Evolutionary conservation across 179 eudicot genomes (phyloP), one percentile per base, ranked within the genome.

Genomic region (Gypsophila paniculata): DNA sequence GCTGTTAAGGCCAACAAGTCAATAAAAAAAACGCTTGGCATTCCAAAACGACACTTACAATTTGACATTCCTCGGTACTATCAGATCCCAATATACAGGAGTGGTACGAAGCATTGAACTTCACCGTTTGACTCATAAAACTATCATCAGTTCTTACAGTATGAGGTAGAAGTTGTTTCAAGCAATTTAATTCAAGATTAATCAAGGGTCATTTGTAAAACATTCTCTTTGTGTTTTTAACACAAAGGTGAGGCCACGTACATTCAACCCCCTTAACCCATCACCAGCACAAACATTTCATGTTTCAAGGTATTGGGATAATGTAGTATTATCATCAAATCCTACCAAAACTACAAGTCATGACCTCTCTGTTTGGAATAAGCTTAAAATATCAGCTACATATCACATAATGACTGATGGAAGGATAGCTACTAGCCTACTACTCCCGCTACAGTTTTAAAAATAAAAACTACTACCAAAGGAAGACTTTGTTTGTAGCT

Each of bases 1-100:
- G 74, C 88, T 85, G 84, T 61, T 53, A 74, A 48, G 53, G 58
- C 65, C 71, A 60, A 75, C 21, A 51, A 69, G 51, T 76, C 8
- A 42, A 52, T 61, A 7, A 72, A 66, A 25, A 69, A 21, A 63
- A 25, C 36, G 48, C 73, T 9, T 21, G 65, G 68, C 18, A 5
- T 18, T 44, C 42, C 29, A 72, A 69, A 66, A 59, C 38, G 8
- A 36, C 26, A 67, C 25, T 34, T 32, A 42, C 21, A 25, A 42
- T 21, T 0, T 42, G 19, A 6, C 14, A 32, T 38, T 34, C 5
- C 57, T 23, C 32, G 29, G 23, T 15, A 25, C 13, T 34, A 44
- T 8, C 63, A 32, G 38, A 6, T 59, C 21, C 42, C 29, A 44
- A 44, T 65, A n/a, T 68, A 68, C 60, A 66, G 22, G 26, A 73